Conservation (phyloP, 106 monocot species). For the Alisma plantagoaquatica region DNA sequence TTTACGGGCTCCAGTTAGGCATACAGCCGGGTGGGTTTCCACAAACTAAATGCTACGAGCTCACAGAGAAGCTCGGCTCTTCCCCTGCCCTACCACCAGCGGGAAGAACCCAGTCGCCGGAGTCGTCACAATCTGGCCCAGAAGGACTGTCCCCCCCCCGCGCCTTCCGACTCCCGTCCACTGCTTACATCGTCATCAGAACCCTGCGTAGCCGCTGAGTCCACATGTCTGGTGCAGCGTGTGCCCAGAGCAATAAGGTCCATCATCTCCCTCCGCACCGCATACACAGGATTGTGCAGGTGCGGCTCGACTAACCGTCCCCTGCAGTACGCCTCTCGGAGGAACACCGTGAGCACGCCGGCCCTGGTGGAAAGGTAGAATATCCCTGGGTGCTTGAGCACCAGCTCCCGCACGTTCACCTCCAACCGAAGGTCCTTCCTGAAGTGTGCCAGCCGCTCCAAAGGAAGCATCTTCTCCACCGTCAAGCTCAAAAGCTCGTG, state of each 20-base stretch:
- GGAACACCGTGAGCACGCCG: slow-evolving; percentile 41
- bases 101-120: no score
- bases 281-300: slow-evolving; percentile 54
- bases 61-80: no score
- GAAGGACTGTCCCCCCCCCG: no score
- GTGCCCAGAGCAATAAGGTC: slow-evolving; percentile 40
- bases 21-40: no score
- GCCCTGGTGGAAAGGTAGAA: slow-evolving; percentile 83
- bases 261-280: slow-evolving; percentile 52
- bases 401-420: slow-evolving; percentile 59
- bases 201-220: no score
- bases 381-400: slow-evolving; percentile 77
- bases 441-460: slow-evolving; percentile 71
- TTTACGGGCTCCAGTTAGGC: no score
- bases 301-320: slow-evolving; percentile 48
- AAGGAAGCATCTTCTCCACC: slow-evolving; percentile 57
- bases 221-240: no score
- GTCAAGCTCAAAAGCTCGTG: slow-evolving; percentile 78
- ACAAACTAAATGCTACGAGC: no score
- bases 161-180: no score
- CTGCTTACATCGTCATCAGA: no score
- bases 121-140: no score
- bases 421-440: slow-evolving; percentile 55
- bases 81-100: no score
- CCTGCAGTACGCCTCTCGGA: slow-evolving; percentile 57